These are phyloP conservation scores for Lyophyllum atratum DNA, from an alignment of 768 basidiomycete species.

Conservation along the genomic window DNA sequence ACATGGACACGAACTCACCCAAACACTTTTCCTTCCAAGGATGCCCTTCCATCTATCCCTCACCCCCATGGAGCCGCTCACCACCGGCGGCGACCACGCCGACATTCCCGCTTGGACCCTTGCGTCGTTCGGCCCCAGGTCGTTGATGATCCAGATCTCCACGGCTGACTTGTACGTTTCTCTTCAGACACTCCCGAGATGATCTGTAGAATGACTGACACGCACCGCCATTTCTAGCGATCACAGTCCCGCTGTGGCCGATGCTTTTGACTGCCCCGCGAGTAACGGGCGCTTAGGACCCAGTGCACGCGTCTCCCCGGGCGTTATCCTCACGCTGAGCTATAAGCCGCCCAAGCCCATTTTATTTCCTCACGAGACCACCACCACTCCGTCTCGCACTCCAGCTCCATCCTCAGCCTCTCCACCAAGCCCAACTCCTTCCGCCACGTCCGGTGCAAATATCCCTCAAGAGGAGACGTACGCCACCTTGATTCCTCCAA, in stretches of 20 bases:
- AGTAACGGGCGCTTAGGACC: too few relatives aligned
- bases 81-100: neutral
- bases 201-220: too few relatives aligned
- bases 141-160: constrained; percentile 11
- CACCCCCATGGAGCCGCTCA: constrained; percentile 7
- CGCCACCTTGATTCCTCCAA: too few relatives aligned
- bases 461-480: too few relatives aligned
- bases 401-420: neutral
- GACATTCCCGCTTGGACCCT: constrained; percentile 4
- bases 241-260: neutral
- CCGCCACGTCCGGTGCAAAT: too few relatives aligned
- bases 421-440: neutral
- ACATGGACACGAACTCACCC: neutral
- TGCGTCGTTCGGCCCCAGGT: constrained; percentile 5
- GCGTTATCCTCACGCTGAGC: neutral
- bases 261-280: too few relatives aligned
- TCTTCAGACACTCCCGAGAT: too few relatives aligned
- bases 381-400: too few relatives aligned
- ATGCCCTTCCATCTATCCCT: constrained; percentile 9
- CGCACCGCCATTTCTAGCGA: neutral
- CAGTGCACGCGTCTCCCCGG: neutral
- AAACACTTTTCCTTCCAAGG: neutral
- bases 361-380: too few relatives aligned
- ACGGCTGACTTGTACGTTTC: constrained; percentile 1
- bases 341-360: neutral